These are phyloP conservation scores for Boletus coccyginus DNA, from an alignment of 768 basidiomycete genomes.

Conservation along the genomic window DNA sequence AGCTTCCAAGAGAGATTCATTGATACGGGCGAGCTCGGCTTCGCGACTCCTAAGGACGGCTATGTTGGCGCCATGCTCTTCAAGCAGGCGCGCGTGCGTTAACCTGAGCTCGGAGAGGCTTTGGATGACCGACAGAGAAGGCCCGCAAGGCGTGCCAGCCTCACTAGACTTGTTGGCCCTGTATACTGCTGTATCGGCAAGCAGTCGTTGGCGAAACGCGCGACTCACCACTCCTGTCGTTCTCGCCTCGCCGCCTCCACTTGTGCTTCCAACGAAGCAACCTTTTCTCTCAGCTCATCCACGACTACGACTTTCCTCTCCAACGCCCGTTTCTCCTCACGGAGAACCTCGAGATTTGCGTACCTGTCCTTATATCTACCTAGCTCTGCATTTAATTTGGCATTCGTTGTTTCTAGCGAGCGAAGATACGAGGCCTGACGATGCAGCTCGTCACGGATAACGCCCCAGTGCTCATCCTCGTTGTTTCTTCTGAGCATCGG, in stretches of 20 bases:
- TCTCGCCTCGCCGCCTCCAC: slow-evolving; percentile 58
- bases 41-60: slow-evolving; percentile 56
- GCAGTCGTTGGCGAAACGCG: neutral
- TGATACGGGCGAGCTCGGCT: slow-evolving; percentile 43
- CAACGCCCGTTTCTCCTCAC: slow-evolving; percentile 69
- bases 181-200: neutral
- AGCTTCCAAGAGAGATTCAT: slow-evolving; percentile 37
- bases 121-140: slow-evolving; percentile 55
- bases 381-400: slow-evolving; percentile 53
- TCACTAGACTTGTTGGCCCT: slow-evolving; percentile 40
- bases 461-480: slow-evolving; percentile 55
- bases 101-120: slow-evolving; percentile 59
- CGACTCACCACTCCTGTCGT: slow-evolving; percentile 54
- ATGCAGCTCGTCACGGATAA: slow-evolving; percentile 67
- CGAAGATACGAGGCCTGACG: slow-evolving; percentile 63
- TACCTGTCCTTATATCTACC: slow-evolving; percentile 50
- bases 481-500: slow-evolving; percentile 23
- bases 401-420: slow-evolving; percentile 57
- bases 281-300: slow-evolving; percentile 55
- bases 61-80: slow-evolving; percentile 58
- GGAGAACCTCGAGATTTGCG: slow-evolving; percentile 63
- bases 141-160: slow-evolving; percentile 39
- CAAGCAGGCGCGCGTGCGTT: slow-evolving; percentile 58
- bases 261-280: slow-evolving; percentile 60
- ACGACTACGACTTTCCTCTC: slow-evolving; percentile 49